phyloP scores from a whole-genome alignment of 257 asterid species.

The Linderniella brevidens region DNA sequence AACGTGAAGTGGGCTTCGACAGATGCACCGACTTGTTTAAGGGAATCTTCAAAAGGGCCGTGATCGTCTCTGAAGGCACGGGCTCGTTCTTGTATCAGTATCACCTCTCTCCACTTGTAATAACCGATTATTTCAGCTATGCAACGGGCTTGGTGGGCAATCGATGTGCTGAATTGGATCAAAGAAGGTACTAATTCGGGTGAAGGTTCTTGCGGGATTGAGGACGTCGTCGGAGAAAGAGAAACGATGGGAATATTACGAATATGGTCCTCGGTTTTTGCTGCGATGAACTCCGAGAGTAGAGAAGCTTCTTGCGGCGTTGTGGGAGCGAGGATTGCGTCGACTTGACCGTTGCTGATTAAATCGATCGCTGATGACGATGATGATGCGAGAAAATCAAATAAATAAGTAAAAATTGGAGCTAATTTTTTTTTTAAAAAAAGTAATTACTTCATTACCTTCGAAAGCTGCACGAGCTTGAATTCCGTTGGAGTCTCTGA shows the following conservation, averaged over 20 bases:
- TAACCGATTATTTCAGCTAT: constrained; percentile 28
- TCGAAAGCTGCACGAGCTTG: not conserved
- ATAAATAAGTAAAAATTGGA: not conserved
- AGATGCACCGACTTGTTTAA: constrained; percentile 16
- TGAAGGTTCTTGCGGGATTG: constrained; percentile 2
- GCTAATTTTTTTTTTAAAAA: too few species aligned
- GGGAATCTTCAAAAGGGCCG: constrained; percentile 20
- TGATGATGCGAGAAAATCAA: too few species aligned
- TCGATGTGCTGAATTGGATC: constrained; percentile 19
- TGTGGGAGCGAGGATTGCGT: constrained; percentile 27
- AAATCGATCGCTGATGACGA: constrained; percentile 23
- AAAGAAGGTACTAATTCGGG: too few species aligned
- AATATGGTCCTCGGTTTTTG: not conserved
- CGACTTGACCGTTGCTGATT: constrained; percentile 16
- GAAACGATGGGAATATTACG: constrained; percentile 25
- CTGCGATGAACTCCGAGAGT: constrained; percentile 16
- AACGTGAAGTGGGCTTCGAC: constrained; percentile 18
- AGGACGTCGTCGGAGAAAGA: constrained; percentile 14
- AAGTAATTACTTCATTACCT: not conserved
- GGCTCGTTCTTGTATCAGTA: constrained; percentile 20
- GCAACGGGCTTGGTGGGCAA: constrained; percentile 22
- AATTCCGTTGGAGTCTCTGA: constrained; percentile 14
- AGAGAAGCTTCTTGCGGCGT: constrained; percentile 31
- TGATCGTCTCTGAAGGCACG: constrained; percentile 15
- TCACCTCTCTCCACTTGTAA: constrained; percentile 39